Evolutionary conservation across 345 rosid genomes (phyloP), one percentile per base, ranked within the genome.

Genomic region (Hibiscus tridactylites): DNA sequence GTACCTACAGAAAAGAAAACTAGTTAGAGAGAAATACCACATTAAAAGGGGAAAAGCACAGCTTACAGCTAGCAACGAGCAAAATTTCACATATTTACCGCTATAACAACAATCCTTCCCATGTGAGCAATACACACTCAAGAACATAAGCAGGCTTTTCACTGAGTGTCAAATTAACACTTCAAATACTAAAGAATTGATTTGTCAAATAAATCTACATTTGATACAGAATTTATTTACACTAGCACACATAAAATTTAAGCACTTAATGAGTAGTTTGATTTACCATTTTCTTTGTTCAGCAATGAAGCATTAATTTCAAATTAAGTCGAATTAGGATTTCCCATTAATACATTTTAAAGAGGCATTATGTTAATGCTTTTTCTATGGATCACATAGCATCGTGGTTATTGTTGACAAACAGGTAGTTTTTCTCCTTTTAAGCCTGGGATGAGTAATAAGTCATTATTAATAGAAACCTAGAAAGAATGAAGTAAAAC

Each of bases 1-100:
- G 74, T 47, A 94, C 98, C 98, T 94, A 62, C 76, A 79, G 57
- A 42, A 82, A 68, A 58, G 76, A 42, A 44, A 79, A 17, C 58
- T 49, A 28, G 58, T 79, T 69, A 72, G 19, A 74, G 74, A 19
- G 65, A 59, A 71, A 68, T 66, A 46, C 49, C 63, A 28, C 26
- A 73, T 21, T 17, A 46, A 53, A 53, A n/a, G 33, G 68, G 67
- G 10, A 37, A 15, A 62, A 61, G 56, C 10, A 46, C 9, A 53
- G 39, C 44, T 28, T 28, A 52, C 5, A 69, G 17, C 15, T 71
- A 21, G 29, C 15, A 21, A 46, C 6, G 42, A 6, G 47, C 11
- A 57, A 71, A 57, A 16, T 24, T 44, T 35, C 5, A 49, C 35
- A 6, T 16, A 61, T 54, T 50, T 53, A 58, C 74, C 59, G 11